These are phyloP conservation scores for Penicillium expansum DNA, from an alignment of 2,329 filamentous ascomycete genomes.

Conservation along the genomic window DNA sequence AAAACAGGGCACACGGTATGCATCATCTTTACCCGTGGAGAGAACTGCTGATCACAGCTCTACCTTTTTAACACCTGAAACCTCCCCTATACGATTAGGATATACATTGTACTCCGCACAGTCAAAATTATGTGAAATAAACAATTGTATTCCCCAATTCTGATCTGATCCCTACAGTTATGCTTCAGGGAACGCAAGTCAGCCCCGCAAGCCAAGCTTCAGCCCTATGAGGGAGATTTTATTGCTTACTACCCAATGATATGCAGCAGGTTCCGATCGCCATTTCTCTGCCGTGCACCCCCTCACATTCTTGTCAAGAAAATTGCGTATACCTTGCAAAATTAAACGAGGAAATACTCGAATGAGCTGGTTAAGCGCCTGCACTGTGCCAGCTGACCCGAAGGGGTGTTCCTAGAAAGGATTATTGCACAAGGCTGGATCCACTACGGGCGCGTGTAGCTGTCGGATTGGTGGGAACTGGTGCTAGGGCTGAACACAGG, in stretches of 20 bases:
- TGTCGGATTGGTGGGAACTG: not conserved
- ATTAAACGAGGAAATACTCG: not conserved
- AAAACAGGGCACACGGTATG: not conserved
- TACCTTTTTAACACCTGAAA: too few relatives aligned
- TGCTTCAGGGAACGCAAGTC: not conserved
- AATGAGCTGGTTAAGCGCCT: not conserved
- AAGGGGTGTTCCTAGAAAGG: not conserved
- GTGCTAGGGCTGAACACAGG: not conserved
- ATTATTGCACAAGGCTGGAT: not conserved
- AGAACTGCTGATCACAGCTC: not conserved
- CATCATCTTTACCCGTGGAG: not conserved
- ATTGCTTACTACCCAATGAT: constrained; percentile 1
- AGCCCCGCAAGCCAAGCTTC: constrained; percentile 27
- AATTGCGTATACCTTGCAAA: too few relatives aligned
- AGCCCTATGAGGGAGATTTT: constrained; percentile 31
- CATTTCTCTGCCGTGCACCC: not conserved
- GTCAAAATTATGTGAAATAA: not conserved
- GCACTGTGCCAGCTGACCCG: not conserved
- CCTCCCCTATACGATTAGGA: not conserved
- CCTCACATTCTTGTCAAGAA: constrained; percentile 5
- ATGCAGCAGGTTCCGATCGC: not conserved
- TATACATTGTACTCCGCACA: too few relatives aligned
- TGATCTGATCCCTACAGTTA: not conserved
- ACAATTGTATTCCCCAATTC: not conserved
- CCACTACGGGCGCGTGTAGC: not conserved